Conservation (phyloP, 139 green algal species). For the Dunaliella sp. region DNA sequence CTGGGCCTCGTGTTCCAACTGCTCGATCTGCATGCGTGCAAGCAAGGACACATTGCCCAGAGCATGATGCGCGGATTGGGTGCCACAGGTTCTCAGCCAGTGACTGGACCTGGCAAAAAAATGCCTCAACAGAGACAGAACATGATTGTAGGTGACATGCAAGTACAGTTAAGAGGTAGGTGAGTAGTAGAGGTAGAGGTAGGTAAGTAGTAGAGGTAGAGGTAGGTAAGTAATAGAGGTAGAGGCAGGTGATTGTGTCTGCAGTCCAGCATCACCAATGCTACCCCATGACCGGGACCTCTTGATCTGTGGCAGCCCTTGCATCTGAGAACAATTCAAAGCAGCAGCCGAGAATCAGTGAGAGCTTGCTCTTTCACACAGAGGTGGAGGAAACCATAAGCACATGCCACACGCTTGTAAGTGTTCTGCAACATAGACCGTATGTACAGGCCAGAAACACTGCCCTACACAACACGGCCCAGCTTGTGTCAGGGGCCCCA, state of each 20-base stretch:
- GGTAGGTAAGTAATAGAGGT: no score
- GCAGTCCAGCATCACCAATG: no score
- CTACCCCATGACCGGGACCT: no score
- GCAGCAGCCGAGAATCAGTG: background rate
- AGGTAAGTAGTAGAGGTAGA: no score
- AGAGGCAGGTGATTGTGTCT: no score
- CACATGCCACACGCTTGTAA: background rate
- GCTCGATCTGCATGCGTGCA: constrained; percentile 32
- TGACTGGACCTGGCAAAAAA: no score
- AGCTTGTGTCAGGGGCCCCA: background rate
- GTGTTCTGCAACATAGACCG: background rate
- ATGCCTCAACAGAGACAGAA: background rate
- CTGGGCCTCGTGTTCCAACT: constrained; percentile 30
- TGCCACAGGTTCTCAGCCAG: no score
- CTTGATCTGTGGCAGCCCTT: no score
- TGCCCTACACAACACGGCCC: background rate
- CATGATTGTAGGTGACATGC: background rate
- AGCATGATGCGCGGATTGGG: background rate
- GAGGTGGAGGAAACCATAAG: no score
- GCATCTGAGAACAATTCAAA: background rate
- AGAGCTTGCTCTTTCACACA: constrained; percentile 4
- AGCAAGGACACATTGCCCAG: background rate
- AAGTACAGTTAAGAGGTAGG: background rate
- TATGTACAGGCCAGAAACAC: background rate
- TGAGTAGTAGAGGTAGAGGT: no score